phyloP scores from a whole-genome alignment of 2,329 filamentous ascomycete species.

The Hortaea sp. region DNA sequence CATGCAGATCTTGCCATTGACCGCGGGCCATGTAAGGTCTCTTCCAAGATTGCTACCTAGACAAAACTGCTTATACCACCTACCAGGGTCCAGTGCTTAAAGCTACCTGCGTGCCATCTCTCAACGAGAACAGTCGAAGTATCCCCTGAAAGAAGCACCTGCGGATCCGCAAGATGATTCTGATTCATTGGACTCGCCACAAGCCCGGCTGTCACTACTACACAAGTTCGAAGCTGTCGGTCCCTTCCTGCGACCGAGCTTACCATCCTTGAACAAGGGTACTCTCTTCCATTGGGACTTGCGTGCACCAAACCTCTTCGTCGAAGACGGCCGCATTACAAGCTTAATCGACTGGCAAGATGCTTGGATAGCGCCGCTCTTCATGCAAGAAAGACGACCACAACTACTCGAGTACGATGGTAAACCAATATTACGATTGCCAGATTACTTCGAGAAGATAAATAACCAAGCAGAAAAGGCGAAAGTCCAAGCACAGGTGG shows the following conservation, averaged over 20 bases:
- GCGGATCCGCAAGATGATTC: too few species aligned
- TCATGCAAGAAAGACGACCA: conserved; percentile 18
- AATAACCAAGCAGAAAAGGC: background rate
- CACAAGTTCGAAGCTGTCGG: background rate
- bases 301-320: conserved; percentile 30
- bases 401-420: conserved; percentile 23
- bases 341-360: conserved; percentile 36
- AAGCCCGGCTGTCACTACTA: background rate
- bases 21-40: too few species aligned
- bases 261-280: background rate
- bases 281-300: conserved; percentile 32
- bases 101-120: background rate
- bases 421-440: conserved; percentile 10
- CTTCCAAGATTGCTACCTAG: too few species aligned
- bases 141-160: too few species aligned
- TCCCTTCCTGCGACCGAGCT: background rate
- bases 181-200: too few species aligned
- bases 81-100: background rate
- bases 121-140: background rate
- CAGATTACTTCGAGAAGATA: background rate
- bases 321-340: conserved; percentile 26
- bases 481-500: background rate
- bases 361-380: conserved; percentile 20
- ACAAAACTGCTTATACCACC: too few species aligned
- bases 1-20: background rate